These are phyloP conservation scores for Gastrolobium bilobum DNA, from an alignment of 306 rosid species.

Conservation along the genomic window DNA sequence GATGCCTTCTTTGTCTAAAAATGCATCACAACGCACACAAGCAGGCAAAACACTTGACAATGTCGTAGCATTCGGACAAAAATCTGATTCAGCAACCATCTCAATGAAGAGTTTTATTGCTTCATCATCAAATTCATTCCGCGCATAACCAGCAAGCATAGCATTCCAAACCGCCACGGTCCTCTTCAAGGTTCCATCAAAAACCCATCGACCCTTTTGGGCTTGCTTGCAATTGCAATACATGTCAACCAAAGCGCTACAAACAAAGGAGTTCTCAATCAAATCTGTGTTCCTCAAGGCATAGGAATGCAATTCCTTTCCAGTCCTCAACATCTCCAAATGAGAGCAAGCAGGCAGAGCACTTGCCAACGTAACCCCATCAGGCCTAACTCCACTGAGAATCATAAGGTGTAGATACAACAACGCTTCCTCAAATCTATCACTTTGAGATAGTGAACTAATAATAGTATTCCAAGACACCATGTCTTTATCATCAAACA, in stretches of 20 bases:
- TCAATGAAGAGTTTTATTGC: slow-evolving; percentile 73
- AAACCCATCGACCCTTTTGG: slow-evolving; percentile 67
- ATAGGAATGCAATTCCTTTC: slow-evolving; percentile 78
- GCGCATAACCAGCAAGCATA: slow-evolving; percentile 78
- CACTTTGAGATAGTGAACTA: slow-evolving; percentile 78
- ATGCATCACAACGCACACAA: slow-evolving; percentile 59
- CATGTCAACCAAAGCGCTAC: slow-evolving; percentile 89
- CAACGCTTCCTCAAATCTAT: slow-evolving; percentile 72
- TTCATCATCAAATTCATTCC: slow-evolving; percentile 68
- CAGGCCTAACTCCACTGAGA: slow-evolving; percentile 65
- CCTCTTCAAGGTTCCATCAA: slow-evolving; percentile 56
- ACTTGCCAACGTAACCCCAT: slow-evolving; percentile 82
- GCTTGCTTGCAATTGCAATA: slow-evolving; percentile 77
- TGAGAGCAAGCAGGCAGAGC: slow-evolving; percentile 89
- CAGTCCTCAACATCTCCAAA: slow-evolving; percentile 69
- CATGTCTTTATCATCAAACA: slow-evolving; percentile 73
- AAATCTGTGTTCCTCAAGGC: slow-evolving; percentile 61
- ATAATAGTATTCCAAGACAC: slow-evolving; percentile 87
- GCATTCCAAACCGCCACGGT: slow-evolving; percentile 80
- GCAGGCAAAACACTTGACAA: slow-evolving; percentile 82
- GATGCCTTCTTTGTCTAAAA: slow-evolving; percentile 66
- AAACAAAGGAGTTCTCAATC: slow-evolving; percentile 72
- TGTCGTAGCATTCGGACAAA: slow-evolving; percentile 71
- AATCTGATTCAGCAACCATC: slow-evolving; percentile 58
- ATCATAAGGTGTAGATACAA: slow-evolving; percentile 60